These are phyloP conservation scores for Penicillium sp. DNA, from an alignment of 2,329 filamentous ascomycete genomes.

Conservation along the genomic window DNA sequence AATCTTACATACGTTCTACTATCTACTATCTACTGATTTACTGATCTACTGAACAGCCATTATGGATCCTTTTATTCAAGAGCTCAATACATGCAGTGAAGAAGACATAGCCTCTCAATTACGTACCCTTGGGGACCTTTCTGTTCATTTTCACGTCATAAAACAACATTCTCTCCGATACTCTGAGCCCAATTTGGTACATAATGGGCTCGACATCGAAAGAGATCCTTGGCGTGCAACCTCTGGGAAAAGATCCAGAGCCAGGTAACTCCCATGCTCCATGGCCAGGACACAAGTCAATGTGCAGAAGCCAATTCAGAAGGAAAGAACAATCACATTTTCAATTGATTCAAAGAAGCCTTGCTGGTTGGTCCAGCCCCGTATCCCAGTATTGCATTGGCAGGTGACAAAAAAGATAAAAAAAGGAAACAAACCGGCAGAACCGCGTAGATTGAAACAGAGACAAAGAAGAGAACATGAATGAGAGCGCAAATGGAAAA, in stretches of 20 bases:
- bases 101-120: neutral
- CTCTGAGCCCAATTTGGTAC: neutral
- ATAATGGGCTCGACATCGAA: neutral
- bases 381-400: slow-evolving; percentile 16
- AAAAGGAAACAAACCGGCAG: slow-evolving; percentile 5
- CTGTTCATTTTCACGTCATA: neutral
- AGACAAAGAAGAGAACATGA: slow-evolving; percentile 16
- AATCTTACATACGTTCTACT: neutral
- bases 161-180: neutral
- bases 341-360: slow-evolving; percentile 15
- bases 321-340: slow-evolving; percentile 14
- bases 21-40: neutral
- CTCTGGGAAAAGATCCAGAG: neutral
- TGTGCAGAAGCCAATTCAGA: slow-evolving; percentile 2
- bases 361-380: slow-evolving; percentile 13
- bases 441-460: slow-evolving; percentile 10
- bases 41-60: neutral
- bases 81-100: neutral
- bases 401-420: slow-evolving; percentile 9
- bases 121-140: neutral
- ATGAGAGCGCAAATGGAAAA: slow-evolving; percentile 17
- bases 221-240: neutral
- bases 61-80: neutral
- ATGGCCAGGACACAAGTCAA: neutral
- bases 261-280: neutral